Evolutionary conservation across 2,329 filamentous ascomycete genomes (phyloP).

Genomic region (Talaromyces amestolkiae): DNA sequence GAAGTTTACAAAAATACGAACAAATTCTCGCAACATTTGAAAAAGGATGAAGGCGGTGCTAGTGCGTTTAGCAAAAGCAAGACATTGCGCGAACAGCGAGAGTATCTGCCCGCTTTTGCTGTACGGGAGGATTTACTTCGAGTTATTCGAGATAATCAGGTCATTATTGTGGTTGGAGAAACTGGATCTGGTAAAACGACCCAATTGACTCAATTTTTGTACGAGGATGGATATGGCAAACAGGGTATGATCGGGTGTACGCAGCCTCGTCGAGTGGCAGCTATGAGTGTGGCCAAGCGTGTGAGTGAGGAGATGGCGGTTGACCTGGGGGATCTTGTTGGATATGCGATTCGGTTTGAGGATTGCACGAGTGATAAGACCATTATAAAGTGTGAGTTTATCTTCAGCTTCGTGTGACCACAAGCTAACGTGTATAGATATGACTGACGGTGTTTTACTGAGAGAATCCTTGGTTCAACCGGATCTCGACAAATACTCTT

Average conservation of each 20-base stretch:
- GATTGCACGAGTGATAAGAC: constrained; percentile 97
- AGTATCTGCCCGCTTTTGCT: constrained; percentile 92
- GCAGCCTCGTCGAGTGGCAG: constrained; percentile 90
- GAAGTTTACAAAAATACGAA: constrained; percentile 64
- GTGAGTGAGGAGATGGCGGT: constrained; percentile 99
- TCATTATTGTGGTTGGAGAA: constrained; percentile 93
- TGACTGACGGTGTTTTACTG: constrained; percentile 95
- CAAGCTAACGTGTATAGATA: constrained; percentile 51
- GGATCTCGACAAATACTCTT: constrained; percentile 93
- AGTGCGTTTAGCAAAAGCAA: constrained; percentile 94
- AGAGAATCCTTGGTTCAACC: constrained; percentile 89
- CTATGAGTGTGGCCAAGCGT: constrained; percentile 98
- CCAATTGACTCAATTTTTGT: constrained; percentile 90
- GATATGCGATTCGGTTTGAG: constrained; percentile 97
- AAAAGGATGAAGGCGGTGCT: constrained; percentile 74
- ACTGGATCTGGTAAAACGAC: constrained; percentile 98
- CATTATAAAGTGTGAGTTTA: constrained; percentile 72
- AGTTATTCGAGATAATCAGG: constrained; percentile 94
- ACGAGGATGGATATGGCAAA: constrained; percentile 90
- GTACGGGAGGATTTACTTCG: constrained; percentile 88
- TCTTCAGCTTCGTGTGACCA: background rate
- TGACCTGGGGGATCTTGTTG: constrained; percentile 78
- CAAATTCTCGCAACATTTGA: constrained; percentile 89
- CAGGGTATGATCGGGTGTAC: constrained; percentile 92
- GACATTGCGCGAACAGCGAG: constrained; percentile 81